These are phyloP conservation scores for slime mould (Dictyostelium discoideum) DNA, from an alignment of 78 protist species.

Conservation along the genomic window dicty_2.7 NC_007091.3:2336501-2337000, in stretches of 20 bases:
- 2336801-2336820: constrained; percentile 11
- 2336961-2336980: no score
- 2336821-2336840: constrained; percentile 59
- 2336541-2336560: constrained; percentile 27
- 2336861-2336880: no score
- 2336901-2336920: no score
- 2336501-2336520: constrained; percentile 64
- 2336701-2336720: no score
- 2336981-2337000: no score
- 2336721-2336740: constrained; percentile 13
- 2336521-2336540: constrained; percentile 54
- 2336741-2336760: constrained; percentile 46
- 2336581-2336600: constrained; percentile 44
- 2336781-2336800: constrained; percentile 52
- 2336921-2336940: no score
- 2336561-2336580: constrained; percentile 7
- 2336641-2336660: not conserved
- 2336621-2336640: constrained; percentile 51
- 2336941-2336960: no score
- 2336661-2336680: not conserved
- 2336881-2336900: no score
- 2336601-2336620: constrained; percentile 34
- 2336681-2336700: no score
- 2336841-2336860: constrained; percentile 14
- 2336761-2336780: constrained; percentile 41